Evolutionary conservation across 139 green algal species (phyloP), one percentile per base, ranked within the genome.

Genomic region (Eudorina sp.): DNA sequence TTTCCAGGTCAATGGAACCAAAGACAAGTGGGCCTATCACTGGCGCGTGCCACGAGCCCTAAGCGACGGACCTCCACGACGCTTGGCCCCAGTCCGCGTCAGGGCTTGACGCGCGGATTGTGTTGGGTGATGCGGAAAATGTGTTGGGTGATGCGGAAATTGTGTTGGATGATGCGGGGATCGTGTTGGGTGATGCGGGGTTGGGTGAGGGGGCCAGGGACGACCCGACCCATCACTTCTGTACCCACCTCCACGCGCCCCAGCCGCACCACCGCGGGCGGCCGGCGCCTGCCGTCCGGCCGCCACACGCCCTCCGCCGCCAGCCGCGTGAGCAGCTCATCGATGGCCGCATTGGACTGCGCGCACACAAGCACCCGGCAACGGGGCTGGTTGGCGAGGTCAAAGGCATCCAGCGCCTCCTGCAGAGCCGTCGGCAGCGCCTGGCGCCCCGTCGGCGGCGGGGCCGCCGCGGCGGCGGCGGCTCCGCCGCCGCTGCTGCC

Each of bases 291-390:
- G 0, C 92, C 92, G 55, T 86, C 75, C 29, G 27, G 40, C 62
- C 31, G n/a, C 89, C 62, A 95, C 86, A 92, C 90, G 19, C 80
- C 89, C 74, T 86, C 91, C 89, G 64, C 91, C 21, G 86, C 92
- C 38, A 97, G 89, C 23, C 94, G 80, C 38, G 62, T 89, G 4
- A 94, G 74, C 18, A 97, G 89, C 93, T 97, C 94, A 88, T 97
- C 95, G 29, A 96, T 92, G 16, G 95, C 95, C n/a, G 93, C 94
- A 68, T 97, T 97, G 81, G 85, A 93, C 84, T 96, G 95, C 14
- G 95, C 95, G 79, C 95, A 97, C 29, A 97, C 93, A n/a, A 97
- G 93, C 40, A 97, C 88, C 2, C 92, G 90, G 27, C 88, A 68
- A 25, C 79, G 72, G 8, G 90, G 88, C 64, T 76, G 64, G 4